These are phyloP conservation scores for Cyberlindnera mrakii DNA, from an alignment of 805 yeast species.

Conservation along the genomic window DNA sequence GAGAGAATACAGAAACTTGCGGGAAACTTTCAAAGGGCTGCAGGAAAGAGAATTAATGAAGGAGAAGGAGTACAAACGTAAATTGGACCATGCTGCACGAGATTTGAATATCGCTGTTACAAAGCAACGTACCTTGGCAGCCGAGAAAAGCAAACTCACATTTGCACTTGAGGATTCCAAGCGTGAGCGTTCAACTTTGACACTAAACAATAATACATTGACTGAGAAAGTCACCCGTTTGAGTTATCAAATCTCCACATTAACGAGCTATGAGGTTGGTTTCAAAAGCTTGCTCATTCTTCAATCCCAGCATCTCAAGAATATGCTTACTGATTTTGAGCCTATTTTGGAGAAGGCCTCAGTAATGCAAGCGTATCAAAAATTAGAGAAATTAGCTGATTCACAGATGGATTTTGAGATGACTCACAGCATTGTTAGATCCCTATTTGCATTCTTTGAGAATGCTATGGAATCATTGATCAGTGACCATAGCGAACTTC, in stretches of 20 bases:
- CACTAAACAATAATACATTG: slow-evolving; percentile 31
- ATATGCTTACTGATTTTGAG: slow-evolving; percentile 43
- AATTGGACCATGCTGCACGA: slow-evolving; percentile 29
- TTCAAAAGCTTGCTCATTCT: slow-evolving; percentile 34
- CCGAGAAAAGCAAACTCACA: slow-evolving; percentile 39
- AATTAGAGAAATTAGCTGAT: slow-evolving; percentile 37
- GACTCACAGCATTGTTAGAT: slow-evolving; percentile 30
- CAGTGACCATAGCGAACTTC: slow-evolving; percentile 41
- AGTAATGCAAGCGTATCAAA: slow-evolving; percentile 49
- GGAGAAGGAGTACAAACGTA: slow-evolving; percentile 26
- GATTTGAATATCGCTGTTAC: slow-evolving; percentile 37
- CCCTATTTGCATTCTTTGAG: slow-evolving; percentile 49
- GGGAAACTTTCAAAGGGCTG: slow-evolving; percentile 16
- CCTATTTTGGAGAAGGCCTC: slow-evolving; percentile 54
- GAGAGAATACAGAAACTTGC: slow-evolving; percentile 22
- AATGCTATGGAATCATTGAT: slow-evolving; percentile 56
- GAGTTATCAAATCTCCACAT: slow-evolving; percentile 19
- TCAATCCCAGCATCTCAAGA: slow-evolving; percentile 43
- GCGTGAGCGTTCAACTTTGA: slow-evolving; percentile 33
- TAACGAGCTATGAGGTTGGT: slow-evolving; percentile 33
- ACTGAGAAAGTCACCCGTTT: slow-evolving; percentile 32
- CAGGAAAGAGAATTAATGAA: slow-evolving; percentile 23
- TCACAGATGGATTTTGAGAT: slow-evolving; percentile 21
- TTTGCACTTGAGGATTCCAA: slow-evolving; percentile 33
- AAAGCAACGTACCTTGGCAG: slow-evolving; percentile 36